Conservation (phyloP, 108 stramenopile genomes). For the Poteriospumella lacustris region DNA sequence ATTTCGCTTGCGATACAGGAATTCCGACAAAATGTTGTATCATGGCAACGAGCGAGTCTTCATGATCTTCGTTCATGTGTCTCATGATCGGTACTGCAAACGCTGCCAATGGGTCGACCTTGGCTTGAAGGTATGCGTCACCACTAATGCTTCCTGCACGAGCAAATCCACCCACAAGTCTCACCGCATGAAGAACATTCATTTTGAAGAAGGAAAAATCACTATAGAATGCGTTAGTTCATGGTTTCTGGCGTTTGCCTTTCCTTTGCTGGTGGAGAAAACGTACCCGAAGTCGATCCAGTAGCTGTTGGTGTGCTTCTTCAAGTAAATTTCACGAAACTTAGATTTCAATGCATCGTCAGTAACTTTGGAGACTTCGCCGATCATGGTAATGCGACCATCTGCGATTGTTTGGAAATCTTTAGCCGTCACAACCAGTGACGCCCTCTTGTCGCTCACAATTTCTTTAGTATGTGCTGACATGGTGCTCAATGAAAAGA, state of each 20-base stretch:
- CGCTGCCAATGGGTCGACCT: slow-evolving; percentile 70
- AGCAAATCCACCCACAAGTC: slow-evolving; percentile 92
- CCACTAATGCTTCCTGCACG: slow-evolving; percentile 59
- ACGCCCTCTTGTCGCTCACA: slow-evolving; percentile 65
- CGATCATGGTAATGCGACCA: slow-evolving; percentile 86
- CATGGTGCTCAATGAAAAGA: slow-evolving; percentile 87
- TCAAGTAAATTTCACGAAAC: slow-evolving; percentile 66
- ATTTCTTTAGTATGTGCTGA: slow-evolving; percentile 81
- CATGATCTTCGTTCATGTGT: slow-evolving; percentile 96
- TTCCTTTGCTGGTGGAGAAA: no score
- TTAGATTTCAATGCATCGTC: slow-evolving; percentile 54
- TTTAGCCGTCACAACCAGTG: slow-evolving; percentile 77
- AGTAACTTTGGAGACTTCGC: slow-evolving; percentile 59
- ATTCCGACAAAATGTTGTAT: slow-evolving; percentile 51
- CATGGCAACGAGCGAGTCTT: slow-evolving; percentile 74
- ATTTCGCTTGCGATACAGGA: neutral
- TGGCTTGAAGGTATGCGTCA: slow-evolving; percentile 63
- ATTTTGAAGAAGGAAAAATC: slow-evolving; percentile 80
- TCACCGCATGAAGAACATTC: slow-evolving; percentile 68
- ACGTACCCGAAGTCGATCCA: slow-evolving; percentile 73
- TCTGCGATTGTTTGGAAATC: slow-evolving; percentile 90
- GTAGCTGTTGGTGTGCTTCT: slow-evolving; percentile 82
- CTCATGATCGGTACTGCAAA: slow-evolving; percentile 68
- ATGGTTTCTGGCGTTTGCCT: no score
- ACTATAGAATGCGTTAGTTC: no score